These are phyloP conservation scores for Cordia subcordata DNA, from an alignment of 257 asterid species.

Conservation along the genomic window DNA sequence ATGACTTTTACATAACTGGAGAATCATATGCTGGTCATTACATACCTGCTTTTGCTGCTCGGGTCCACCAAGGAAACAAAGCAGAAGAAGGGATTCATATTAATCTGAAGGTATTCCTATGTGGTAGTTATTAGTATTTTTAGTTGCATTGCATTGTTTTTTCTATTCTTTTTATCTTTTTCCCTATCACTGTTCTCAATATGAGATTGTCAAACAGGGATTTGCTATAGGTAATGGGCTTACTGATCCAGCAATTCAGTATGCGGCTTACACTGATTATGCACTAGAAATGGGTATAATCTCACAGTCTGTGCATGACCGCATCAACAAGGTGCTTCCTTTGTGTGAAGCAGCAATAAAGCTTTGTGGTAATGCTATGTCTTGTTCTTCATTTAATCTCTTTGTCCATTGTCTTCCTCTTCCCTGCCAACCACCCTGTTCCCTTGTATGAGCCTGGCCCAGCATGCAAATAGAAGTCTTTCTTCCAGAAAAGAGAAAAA, in stretches of 20 bases:
- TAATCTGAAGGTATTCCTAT: constrained; percentile 66
- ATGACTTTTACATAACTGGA: constrained; percentile 89
- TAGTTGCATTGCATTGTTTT: not conserved
- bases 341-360: constrained; percentile 69
- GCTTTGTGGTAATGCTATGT: constrained; percentile 63
- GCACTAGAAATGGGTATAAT: constrained; percentile 78
- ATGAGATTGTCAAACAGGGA: constrained; percentile 47
- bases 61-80: constrained; percentile 83
- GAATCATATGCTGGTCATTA: constrained; percentile 98
- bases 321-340: constrained; percentile 74
- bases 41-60: constrained; percentile 91
- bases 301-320: constrained; percentile 57
- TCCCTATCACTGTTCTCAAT: constrained; percentile 17
- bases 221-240: constrained; percentile 96
- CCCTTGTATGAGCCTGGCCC: too few relatives aligned
- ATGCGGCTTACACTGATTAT: constrained; percentile 85
- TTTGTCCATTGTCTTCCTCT: not conserved
- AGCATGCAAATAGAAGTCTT: too few relatives aligned
- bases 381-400: constrained; percentile 1
- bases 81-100: constrained; percentile 70
- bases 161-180: not conserved
- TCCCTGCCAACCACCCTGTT: not conserved
- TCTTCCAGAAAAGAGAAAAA: too few relatives aligned
- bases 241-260: constrained; percentile 89
- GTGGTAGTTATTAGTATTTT: not conserved